Percentiles rank a stretch among this genome's conserved stretches.
These are phyloP conservation scores for Zymoseptoria crescenta DNA, from an alignment of 2,329 filamentous ascomycete species.

Conservation along the genomic window DNA sequence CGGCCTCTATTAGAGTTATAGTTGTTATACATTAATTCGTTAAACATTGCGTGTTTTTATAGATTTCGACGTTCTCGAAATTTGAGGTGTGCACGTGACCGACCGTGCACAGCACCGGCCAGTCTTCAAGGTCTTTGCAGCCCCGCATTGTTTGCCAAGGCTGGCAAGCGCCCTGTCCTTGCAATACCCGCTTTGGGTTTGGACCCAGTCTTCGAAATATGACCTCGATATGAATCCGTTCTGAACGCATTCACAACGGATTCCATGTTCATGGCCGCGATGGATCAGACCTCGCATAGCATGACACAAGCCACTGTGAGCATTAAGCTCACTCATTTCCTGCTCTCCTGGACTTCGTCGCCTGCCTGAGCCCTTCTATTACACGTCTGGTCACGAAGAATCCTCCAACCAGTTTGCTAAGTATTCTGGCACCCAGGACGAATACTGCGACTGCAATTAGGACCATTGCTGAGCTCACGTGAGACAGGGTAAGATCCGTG, in stretches of 20 bases:
- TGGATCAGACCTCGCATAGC: background rate
- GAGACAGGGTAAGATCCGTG: background rate
- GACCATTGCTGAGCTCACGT: no score
- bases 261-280: background rate
- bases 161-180: background rate
- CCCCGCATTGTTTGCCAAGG: background rate
- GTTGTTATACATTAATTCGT: no score
- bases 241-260: background rate
- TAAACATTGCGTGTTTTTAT: no score
- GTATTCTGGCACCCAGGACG: no score
- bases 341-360: background rate
- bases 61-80: no score
- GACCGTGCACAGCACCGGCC: no score
- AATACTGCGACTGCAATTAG: no score
- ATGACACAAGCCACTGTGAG: background rate
- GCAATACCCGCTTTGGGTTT: background rate
- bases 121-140: background rate
- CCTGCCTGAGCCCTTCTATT: background rate
- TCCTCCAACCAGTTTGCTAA: background rate
- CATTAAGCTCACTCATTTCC: background rate
- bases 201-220: background rate
- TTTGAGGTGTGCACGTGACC: no score
- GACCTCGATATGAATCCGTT: background rate
- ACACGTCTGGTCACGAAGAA: background rate
- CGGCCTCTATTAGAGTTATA: no score